Evolutionary conservation across 257 asterid genomes (phyloP), one percentile per base, ranked within the genome.

Genomic region (Asclepias syriaca): DNA sequence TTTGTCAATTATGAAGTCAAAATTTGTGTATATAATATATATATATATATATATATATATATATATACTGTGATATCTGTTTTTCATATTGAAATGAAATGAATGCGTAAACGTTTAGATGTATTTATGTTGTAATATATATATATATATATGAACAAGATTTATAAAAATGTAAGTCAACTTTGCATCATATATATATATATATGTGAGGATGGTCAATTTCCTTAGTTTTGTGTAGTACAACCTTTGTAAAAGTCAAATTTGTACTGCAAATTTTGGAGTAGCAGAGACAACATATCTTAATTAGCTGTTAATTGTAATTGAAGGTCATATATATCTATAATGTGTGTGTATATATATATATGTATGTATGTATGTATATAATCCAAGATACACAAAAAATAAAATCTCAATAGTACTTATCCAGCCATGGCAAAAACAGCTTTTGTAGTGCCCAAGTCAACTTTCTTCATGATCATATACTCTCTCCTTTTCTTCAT

Each of bases 391-490:
- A 34, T 34, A 34, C 39, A 3, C 39, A 34, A 43, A 43, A 43
- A 8, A 10, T 29, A 59, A 54, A 70, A 1, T 71, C 29, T 13
- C 22, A 60, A 58, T 27, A 57, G 27, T 24, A 24, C 60, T 46
- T 29, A 55, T n/a, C 15, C 39, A 4, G 9, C 12, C 10, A 84
- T 82, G 86, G 73, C 81, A 34, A 34, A 34, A 34, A 4, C 39
- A 22, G 77, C 80, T 19, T 50, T 45, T 24, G 64, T 56, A 50
- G 53, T n/a, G 37, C 46, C 66, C 58, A 86, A 81, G 85, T 84
- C 96, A 83, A 84, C 88, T 72, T 55, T 75, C 79, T 54, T 80
- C 45, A 61, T 90, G 84, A 65, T 75, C 39, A 34, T 34, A 34
- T 34, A 34, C 6, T 16, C 75, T 27, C 27, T 75, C 14, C 21